phyloP scores from a whole-genome alignment of 176 grass and related monocot species.

The Oryza glumipatula region DNA sequence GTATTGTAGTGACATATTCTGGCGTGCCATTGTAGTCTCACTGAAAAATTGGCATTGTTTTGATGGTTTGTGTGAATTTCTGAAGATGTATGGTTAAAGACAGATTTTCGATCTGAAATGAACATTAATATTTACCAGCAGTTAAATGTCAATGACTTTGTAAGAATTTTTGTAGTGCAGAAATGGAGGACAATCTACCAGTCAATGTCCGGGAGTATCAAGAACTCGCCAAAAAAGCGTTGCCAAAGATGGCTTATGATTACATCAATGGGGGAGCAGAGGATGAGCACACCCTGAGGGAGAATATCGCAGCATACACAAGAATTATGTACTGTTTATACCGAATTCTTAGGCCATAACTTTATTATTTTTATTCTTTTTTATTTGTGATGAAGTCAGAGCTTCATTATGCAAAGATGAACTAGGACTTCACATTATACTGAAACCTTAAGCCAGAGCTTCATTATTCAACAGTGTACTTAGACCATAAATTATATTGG shows the following conservation, averaged over 20 bases:
- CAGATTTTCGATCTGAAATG: not conserved
- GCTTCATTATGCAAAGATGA: conserved; percentile 1
- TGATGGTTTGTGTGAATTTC: not conserved
- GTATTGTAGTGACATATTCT: not conserved
- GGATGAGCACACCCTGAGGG: conserved; percentile 79
- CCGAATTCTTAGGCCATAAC: not conserved
- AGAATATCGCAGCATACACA: conserved; percentile 78
- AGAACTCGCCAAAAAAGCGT: conserved; percentile 68
- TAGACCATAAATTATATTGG: not conserved
- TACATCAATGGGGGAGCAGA: conserved; percentile 79
- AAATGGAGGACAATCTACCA: conserved; percentile 69
- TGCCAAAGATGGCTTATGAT: conserved; percentile 90
- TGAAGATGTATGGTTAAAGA: not conserved
- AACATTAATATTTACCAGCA: not conserved
- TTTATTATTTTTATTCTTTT: too few relatives aligned
- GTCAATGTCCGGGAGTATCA: conserved; percentile 79
- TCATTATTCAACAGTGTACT: too few relatives aligned
- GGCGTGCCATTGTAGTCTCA: not conserved
- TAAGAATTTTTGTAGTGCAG: conserved; percentile 15
- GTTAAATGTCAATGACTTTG: conserved; percentile 6
- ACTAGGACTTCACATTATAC: not conserved
- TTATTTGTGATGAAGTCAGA: not conserved
- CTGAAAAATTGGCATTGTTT: conserved; percentile 8
- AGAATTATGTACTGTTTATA: conserved; percentile 63
- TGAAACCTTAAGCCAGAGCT: too few relatives aligned